These are phyloP conservation scores for Phalaenopsis aphrodite DNA, from an alignment of 106 monocot genomes.

Conservation along the genomic window DNA sequence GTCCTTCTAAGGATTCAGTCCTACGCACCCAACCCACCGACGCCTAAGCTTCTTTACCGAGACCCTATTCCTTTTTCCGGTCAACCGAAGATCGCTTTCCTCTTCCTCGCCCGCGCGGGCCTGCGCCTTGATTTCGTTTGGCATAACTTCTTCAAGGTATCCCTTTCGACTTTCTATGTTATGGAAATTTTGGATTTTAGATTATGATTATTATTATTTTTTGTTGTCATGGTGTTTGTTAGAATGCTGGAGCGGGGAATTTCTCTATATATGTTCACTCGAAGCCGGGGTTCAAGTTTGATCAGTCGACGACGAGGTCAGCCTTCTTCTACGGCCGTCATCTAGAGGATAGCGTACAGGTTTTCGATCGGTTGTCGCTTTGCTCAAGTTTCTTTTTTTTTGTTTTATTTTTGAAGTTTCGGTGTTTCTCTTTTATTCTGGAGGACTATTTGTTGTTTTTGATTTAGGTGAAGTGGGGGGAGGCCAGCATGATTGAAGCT, in stretches of 20 bases:
- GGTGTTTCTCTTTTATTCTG: not conserved
- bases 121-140: constrained; percentile 92
- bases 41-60: not conserved
- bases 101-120: constrained; percentile 59
- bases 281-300: constrained; percentile 62
- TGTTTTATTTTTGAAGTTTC: not conserved
- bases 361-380: constrained; percentile 10
- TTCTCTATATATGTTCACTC: constrained; percentile 89
- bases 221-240: constrained; percentile 15
- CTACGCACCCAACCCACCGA: not conserved
- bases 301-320: constrained; percentile 57
- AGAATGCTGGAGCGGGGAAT: constrained; percentile 51
- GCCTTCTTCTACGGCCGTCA: constrained; percentile 64
- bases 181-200: not conserved
- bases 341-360: constrained; percentile 54
- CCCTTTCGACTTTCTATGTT: not conserved
- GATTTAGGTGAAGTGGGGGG: constrained; percentile 88
- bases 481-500: constrained; percentile 87
- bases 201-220: not conserved
- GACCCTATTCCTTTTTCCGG: constrained; percentile 19
- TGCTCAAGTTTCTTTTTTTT: constrained; percentile 3
- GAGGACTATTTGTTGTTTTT: not conserved
- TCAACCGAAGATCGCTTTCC: constrained; percentile 73
- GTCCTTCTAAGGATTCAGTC: constrained; percentile 29
- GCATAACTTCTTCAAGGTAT: constrained; percentile 73